phyloP scores from a whole-genome alignment of 2,329 filamentous ascomycete species.

The Aspergillus aculeatinus region DNA sequence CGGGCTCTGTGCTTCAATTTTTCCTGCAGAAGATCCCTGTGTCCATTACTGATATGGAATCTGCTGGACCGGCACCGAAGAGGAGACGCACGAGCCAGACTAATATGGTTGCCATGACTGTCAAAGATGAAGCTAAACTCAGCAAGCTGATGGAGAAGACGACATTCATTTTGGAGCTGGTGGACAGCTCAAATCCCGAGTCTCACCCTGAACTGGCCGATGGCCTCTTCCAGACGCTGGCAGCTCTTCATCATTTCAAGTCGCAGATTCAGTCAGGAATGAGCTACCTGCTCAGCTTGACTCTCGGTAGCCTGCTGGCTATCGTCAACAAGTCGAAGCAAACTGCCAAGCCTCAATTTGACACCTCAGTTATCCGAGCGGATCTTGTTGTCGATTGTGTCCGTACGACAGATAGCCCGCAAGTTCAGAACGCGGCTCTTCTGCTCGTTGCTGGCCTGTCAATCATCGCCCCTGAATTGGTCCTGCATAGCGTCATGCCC shows the following conservation, averaged over 20 bases:
- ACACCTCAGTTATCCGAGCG: conserved; percentile 76
- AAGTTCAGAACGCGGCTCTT: conserved; percentile 89
- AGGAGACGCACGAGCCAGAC: conserved; percentile 74
- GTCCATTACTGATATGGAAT: conserved; percentile 66
- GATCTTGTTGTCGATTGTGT: conserved; percentile 94
- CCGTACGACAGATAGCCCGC: conserved; percentile 83
- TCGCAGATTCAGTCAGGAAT: conserved; percentile 79
- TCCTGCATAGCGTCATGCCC: conserved; percentile 97
- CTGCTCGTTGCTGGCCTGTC: conserved; percentile 85
- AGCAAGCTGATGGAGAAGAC: conserved; percentile 69
- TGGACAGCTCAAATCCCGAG: conserved; percentile 76
- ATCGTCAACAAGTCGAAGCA: conserved; percentile 76
- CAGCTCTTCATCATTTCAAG: conserved; percentile 81
- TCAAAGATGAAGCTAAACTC: conserved; percentile 64
- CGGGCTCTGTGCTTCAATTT: conserved; percentile 67
- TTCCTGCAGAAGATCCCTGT: conserved; percentile 75
- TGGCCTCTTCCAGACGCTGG: conserved; percentile 78
- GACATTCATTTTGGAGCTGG: conserved; percentile 83
- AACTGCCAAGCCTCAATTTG: conserved; percentile 55
- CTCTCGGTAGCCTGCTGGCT: conserved; percentile 75
- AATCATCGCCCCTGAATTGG: conserved; percentile 81
- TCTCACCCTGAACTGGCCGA: conserved; percentile 73
- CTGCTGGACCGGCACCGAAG: conserved; percentile 72
- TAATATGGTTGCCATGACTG: conserved; percentile 62
- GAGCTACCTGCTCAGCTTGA: conserved; percentile 83